Percentiles rank a stretch among this genome's conserved stretches.
Evolutionary conservation across 306 rosid species (phyloP).

Genomic region (Rosa lucieae): DNA sequence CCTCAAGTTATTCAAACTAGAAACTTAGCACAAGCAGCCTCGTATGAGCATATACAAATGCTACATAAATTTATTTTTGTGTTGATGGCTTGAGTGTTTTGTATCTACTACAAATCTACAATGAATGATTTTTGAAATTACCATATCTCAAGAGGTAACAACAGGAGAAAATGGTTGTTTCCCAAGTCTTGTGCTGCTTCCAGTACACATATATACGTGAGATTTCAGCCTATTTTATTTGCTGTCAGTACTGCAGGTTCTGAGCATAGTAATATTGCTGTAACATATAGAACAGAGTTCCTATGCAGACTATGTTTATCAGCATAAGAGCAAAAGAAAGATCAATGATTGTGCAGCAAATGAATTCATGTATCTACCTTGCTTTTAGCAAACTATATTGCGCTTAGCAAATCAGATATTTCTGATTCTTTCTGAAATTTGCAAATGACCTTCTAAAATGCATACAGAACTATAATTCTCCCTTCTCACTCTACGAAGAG

Average conservation of each 20-base stretch:
- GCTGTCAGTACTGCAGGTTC: background rate
- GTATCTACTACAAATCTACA: background rate
- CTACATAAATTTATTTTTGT: background rate
- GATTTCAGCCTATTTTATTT: background rate
- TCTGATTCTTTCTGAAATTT: background rate
- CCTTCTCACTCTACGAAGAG: background rate
- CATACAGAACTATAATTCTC: background rate
- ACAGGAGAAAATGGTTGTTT: background rate
- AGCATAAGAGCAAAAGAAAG: background rate
- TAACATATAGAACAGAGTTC: background rate
- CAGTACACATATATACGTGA: background rate
- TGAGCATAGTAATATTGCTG: background rate
- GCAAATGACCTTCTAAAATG: background rate
- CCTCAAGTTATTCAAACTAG: background rate
- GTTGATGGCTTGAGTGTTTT: background rate
- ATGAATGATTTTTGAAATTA: background rate
- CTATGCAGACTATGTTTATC: background rate
- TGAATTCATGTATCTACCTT: background rate
- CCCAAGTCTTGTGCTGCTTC: background rate
- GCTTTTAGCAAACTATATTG: no score
- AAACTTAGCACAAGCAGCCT: background rate
- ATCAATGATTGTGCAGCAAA: background rate
- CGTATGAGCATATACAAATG: background rate
- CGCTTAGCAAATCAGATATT: background rate
- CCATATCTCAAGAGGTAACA: background rate